Evolutionary conservation across 2,329 filamentous ascomycete species (phyloP).

Genomic region (Dothiorella sarmentorum): DNA sequence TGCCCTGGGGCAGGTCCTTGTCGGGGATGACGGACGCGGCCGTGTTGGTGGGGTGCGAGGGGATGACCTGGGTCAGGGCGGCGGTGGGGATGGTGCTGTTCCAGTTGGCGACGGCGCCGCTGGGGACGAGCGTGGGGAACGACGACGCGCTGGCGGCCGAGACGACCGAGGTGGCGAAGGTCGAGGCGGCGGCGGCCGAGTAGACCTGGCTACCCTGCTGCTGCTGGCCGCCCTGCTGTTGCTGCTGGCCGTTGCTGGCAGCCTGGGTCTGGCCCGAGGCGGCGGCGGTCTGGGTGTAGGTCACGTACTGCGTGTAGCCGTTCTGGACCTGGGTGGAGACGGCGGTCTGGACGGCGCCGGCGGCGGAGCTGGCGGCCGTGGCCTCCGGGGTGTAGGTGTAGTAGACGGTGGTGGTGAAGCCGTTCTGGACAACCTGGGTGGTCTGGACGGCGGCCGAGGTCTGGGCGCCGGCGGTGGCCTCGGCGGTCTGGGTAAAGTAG

Average conservation of each 20-base stretch:
- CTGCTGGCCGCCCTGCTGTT: too few relatives aligned
- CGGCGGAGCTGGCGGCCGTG: neutral
- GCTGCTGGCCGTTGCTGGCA: too few relatives aligned
- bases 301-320: neutral
- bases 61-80: slow-evolving; percentile 1
- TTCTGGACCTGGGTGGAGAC: neutral
- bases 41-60: neutral
- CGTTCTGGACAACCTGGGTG: neutral
- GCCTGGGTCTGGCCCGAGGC: too few relatives aligned
- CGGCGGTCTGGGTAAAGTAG: neutral
- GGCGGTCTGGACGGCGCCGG: neutral
- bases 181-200: neutral
- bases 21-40: neutral
- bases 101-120: slow-evolving; percentile 7
- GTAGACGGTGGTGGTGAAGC: neutral
- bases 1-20: neutral
- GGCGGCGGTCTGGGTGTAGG: neutral
- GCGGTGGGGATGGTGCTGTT: slow-evolving; percentile 5
- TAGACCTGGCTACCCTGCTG: too few relatives aligned
- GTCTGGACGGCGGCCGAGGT: neutral
- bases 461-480: neutral
- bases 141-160: neutral
- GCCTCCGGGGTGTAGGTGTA: neutral
- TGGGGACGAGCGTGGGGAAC: neutral
- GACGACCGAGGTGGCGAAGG: slow-evolving; percentile 9